Evolutionary conservation across 2,329 filamentous ascomycete species (phyloP), one percentile per base, ranked within the genome.

Genomic region (Metarhizium brunneum): DNA sequence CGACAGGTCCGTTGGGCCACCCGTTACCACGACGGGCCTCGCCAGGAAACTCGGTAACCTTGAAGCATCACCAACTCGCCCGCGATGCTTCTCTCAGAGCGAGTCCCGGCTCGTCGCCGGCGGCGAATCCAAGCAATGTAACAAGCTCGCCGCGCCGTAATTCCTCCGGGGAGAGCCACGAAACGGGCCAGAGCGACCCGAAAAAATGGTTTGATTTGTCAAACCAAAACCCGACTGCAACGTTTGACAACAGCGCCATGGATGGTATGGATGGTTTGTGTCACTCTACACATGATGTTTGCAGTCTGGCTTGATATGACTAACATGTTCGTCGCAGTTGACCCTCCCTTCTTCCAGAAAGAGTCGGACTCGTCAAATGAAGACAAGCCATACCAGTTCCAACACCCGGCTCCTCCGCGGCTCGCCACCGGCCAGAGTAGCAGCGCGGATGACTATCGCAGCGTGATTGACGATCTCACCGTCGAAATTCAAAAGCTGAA

Each of bases 401-500:
- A 61, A 60, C 57, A 65, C 36, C 59, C 59, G 50, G 62, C 58
- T 18, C 62, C 45, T 2, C 61, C 71, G 0, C 69, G 68, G 7
- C 69, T 69, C 4, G 63, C 65, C 0, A 56, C 66, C 42, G 71
- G 72, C 2, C 80, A 69, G 20, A 81, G 71, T 64, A 88, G 82
- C 65, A 86, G 84, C 52, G 83, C 81, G 32, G 88, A 88, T 56
- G 89, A 92, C 55, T 92, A 84, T 58, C 79, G 90, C 50, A 87
- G 87, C 61, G 88, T 95, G 16, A 95, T 95, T 50, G 90, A 95
- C 63, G 90, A 95, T 66, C 70, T 95, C 57, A 95, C 90, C 0
- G 76, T 95, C 30, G 87, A 91, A 65, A 95, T 94, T 66, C 88
- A 90, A 67, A 85, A 83, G 53, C 69, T 95, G 58, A 91, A 86